Evolutionary conservation across 2,329 filamentous ascomycete species (phyloP).

Genomic region (Microthyrium microscopicum): DNA sequence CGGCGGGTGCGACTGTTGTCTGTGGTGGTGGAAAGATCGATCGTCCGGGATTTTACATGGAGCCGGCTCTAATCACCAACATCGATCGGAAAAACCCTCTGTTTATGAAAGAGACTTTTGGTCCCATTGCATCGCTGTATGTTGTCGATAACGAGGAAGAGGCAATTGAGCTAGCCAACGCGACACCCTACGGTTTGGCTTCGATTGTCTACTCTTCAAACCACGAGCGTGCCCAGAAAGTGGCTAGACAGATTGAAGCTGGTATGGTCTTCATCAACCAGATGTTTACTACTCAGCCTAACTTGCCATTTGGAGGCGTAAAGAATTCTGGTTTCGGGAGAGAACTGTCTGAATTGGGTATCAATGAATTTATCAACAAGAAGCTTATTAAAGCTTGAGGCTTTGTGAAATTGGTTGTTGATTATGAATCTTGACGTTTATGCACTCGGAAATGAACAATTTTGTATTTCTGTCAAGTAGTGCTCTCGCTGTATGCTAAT

Average conservation of each 20-base stretch:
- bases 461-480: too few relatives aligned
- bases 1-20: neutral
- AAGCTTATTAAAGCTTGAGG: conserved; percentile 26
- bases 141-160: conserved; percentile 24
- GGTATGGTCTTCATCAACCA: conserved; percentile 8
- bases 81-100: too few relatives aligned
- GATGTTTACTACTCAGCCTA: conserved; percentile 19
- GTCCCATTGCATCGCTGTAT: conserved; percentile 19
- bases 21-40: too few relatives aligned
- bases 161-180: conserved; percentile 20
- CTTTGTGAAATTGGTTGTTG: too few relatives aligned
- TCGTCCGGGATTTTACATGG: neutral
- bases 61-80: too few relatives aligned
- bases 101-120: conserved; percentile 22
- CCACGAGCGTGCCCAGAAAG: conserved; percentile 15
- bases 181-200: conserved; percentile 23
- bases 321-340: conserved; percentile 33
- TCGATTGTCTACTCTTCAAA: conserved; percentile 23
- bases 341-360: conserved; percentile 28
- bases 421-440: too few relatives aligned
- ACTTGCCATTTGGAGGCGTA: conserved; percentile 31
- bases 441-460: too few relatives aligned
- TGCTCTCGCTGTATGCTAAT: too few relatives aligned
- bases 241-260: conserved; percentile 11
- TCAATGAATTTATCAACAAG: conserved; percentile 29